Percentiles rank a stretch among this genome's conserved stretches.
Conservation (phyloP, 768 basidiomycete species). For the Boletales sp. region DNA sequence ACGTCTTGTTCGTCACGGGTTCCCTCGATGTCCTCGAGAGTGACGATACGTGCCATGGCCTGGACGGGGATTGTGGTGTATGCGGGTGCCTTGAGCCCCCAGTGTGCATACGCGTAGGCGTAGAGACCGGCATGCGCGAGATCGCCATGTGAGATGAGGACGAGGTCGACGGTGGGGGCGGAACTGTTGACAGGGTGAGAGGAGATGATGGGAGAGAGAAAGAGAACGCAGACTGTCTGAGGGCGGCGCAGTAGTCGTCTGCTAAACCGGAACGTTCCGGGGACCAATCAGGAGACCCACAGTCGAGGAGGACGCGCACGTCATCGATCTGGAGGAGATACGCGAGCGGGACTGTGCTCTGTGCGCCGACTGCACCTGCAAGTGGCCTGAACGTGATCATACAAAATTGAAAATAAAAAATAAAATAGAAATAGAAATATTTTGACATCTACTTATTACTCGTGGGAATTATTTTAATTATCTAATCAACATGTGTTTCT, state of each 20-base stretch:
- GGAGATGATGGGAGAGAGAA: background rate
- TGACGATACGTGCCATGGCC: constrained; percentile 91
- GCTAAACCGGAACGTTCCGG: constrained; percentile 45
- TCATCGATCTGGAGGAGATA: constrained; percentile 95
- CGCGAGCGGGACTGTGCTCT: constrained; percentile 60
- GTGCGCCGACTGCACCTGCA: constrained; percentile 74
- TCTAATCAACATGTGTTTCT: constrained; percentile 32
- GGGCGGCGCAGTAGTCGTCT: constrained; percentile 55
- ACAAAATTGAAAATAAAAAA: constrained; percentile 2
- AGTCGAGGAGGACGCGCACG: constrained; percentile 89
- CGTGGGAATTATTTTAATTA: constrained; percentile 28
- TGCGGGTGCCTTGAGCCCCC: constrained; percentile 85
- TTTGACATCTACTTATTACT: constrained; percentile 7
- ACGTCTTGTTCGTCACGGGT: constrained; percentile 74
- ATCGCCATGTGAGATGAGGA: constrained; percentile 92
- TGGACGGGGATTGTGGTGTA: constrained; percentile 95
- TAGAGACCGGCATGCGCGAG: constrained; percentile 88
- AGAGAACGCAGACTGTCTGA: constrained; percentile 58
- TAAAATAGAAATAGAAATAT: background rate
- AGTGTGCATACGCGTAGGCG: constrained; percentile 84
- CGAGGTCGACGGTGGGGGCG: constrained; percentile 81
- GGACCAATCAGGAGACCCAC: constrained; percentile 86
- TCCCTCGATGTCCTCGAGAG: constrained; percentile 82
- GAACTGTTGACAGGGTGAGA: constrained; percentile 41
- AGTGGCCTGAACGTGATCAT: constrained; percentile 97